A percentile compares a stretch with the other conserved stretches of the same genome.
Evolutionary conservation across 2,329 filamentous ascomycete species (phyloP).

Genomic region (Botrytis aclada): DNA sequence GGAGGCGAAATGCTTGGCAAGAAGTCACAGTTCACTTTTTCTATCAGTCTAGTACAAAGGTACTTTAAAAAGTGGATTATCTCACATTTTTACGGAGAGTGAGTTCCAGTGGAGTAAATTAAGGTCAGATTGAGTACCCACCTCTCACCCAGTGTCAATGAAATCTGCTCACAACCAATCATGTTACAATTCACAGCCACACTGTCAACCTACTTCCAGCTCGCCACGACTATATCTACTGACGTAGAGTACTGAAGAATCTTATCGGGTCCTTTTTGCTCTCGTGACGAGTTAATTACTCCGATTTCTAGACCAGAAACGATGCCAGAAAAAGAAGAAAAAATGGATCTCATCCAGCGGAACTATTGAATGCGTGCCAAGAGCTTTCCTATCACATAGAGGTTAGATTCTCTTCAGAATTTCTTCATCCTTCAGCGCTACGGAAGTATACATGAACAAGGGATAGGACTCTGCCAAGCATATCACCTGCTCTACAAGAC

Average conservation of each 20-base stretch:
- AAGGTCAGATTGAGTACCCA: not conserved
- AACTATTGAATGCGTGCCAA: not conserved
- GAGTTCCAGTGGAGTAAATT: not conserved
- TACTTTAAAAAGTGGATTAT: not conserved
- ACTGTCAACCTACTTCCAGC: not conserved
- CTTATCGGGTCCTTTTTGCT: not conserved
- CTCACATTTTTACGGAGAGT: not conserved
- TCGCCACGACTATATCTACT: not conserved
- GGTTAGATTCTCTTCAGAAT: not conserved
- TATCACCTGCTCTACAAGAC: not conserved
- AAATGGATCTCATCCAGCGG: not conserved
- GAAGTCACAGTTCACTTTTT: not conserved
- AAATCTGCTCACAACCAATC: not conserved
- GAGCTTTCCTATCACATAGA: not conserved
- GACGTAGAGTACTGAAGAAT: not conserved
- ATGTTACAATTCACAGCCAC: not conserved
- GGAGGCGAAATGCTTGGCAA: conserved; percentile 5
- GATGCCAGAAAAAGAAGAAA: no score
- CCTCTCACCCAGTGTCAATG: no score
- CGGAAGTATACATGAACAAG: not conserved
- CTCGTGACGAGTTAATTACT: conserved; percentile 1
- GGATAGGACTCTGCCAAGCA: not conserved
- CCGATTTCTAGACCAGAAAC: not conserved
- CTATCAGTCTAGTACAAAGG: not conserved
- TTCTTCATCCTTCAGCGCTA: not conserved